Evolutionary conservation across 345 rosid genomes (phyloP), one percentile per base, ranked within the genome.

Genomic region (Brassica cretica): DNA sequence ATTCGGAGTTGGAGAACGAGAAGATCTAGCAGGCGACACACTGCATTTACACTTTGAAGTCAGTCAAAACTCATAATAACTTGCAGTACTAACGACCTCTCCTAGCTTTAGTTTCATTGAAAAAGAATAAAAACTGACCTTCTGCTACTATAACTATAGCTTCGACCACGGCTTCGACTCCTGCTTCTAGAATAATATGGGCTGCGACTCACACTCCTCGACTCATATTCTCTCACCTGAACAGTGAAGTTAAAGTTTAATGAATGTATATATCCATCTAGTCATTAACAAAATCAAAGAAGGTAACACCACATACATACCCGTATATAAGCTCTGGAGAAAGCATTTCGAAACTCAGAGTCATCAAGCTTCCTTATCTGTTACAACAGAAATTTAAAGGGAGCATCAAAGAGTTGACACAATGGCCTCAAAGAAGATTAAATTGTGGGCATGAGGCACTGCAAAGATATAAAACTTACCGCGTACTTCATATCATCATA

Each of bases 401-500:
- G n/a, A 64, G 29, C 29, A 72, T 67, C 70, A 62, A 30, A 39
- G 69, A 70, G n/a, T 49, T 10, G 56, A 64, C 21, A 64, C 21
- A 53, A 1, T 63, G 8, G 35, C 11, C 56, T 78, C 10, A 3
- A 33, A 56, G 5, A 39, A 51, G 49, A 58, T 21, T 21, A 65
- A 27, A 27, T 27, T 27, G 30, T 27, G 30, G 30, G 37, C 37
- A 33, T 33, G 37, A 33, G 37, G 37, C 12, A n/a, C 24, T 27
- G 49, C 64, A 65, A 59, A 15, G 70, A 10, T 21, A 12, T 7
- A 69, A 5, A 80, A 86, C 97, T 89, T 85, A 95, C 99, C 25
- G 99, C 98, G 68, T 90, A 91, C 81, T 87, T 91, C 99, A 95
- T 91, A 79, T 90, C 98, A 65, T 95, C 97, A 82, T 93, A 90